These are phyloP conservation scores for Penicillium ucsense DNA, from an alignment of 495 filamentous ascomycete species.

Conservation along the genomic window DNA sequence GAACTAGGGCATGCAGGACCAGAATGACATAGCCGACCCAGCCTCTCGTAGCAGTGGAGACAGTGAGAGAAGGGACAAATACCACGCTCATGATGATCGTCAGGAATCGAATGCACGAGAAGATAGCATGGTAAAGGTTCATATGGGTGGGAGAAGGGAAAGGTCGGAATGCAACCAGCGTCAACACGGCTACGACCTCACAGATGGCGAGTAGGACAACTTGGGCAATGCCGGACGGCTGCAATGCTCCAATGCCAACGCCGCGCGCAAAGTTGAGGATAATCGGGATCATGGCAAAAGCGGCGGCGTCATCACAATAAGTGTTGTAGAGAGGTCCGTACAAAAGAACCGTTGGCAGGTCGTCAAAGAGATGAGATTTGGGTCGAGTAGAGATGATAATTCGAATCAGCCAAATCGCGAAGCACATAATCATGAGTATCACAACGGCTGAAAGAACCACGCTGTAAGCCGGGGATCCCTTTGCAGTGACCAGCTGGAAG, in stretches of 20 bases:
- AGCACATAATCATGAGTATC: conserved; percentile 58
- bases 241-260: conserved; percentile 82
- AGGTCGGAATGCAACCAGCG: conserved; percentile 79
- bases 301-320: conserved; percentile 77
- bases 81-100: conserved; percentile 75
- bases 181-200: conserved; percentile 84
- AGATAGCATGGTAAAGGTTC: conserved; percentile 88
- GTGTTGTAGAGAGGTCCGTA: conserved; percentile 99
- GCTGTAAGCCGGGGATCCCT: conserved; percentile 52
- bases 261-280: conserved; percentile 77
- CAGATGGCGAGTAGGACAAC: conserved; percentile 85
- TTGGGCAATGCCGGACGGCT: conserved; percentile 87
- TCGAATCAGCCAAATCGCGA: conserved; percentile 68
- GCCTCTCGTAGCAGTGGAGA: conserved; percentile 67
- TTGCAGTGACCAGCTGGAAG: conserved; percentile 80
- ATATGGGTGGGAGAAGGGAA: conserved; percentile 92
- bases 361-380: conserved; percentile 79
- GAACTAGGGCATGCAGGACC: conserved; percentile 71
- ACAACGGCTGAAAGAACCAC: conserved; percentile 66
- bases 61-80: conserved; percentile 73
- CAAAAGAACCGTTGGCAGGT: conserved; percentile 76
- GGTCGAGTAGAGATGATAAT: conserved; percentile 74
- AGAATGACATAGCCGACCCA: conserved; percentile 96
- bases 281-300: conserved; percentile 79
- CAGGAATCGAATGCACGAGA: conserved; percentile 66